phyloP scores from a whole-genome alignment of 768 basidiomycete genomes.

The Gloeopeniophorella convolvens region DNA sequence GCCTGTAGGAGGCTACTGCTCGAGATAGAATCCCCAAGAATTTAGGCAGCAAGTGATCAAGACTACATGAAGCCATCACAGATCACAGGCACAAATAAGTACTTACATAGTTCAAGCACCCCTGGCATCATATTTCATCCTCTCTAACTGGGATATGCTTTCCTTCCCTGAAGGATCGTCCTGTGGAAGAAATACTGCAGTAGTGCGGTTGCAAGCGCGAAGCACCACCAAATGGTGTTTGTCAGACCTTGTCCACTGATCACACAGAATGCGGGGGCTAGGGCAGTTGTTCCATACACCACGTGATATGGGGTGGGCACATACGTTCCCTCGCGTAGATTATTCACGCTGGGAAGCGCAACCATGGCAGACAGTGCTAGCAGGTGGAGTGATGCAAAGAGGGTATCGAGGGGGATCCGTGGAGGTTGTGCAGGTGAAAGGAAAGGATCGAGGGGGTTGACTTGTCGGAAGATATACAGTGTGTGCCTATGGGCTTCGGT shows the following conservation, averaged over 20 bases:
- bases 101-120: slow-evolving; percentile 39
- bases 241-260: slow-evolving; percentile 8
- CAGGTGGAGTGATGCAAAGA: slow-evolving; percentile 22
- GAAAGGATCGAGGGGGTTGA: slow-evolving; percentile 42
- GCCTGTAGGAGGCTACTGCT: too few relatives aligned
- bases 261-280: slow-evolving; percentile 38
- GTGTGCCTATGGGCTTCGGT: slow-evolving; percentile 13
- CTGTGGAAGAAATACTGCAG: slow-evolving; percentile 24
- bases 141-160: slow-evolving; percentile 45
- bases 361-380: slow-evolving; percentile 6
- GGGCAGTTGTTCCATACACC: slow-evolving; percentile 34
- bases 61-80: too few relatives aligned
- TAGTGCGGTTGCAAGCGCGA: slow-evolving; percentile 5
- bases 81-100: too few relatives aligned
- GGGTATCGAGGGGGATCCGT: slow-evolving; percentile 11
- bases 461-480: slow-evolving; percentile 36
- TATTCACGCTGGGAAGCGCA: not conserved
- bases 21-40: too few relatives aligned
- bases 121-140: slow-evolving; percentile 46
- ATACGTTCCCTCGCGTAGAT: not conserved
- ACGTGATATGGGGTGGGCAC: not conserved
- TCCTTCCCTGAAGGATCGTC: slow-evolving; percentile 39
- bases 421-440: slow-evolving; percentile 26
- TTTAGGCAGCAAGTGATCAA: too few relatives aligned
- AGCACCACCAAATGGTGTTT: slow-evolving; percentile 16